Evolutionary conservation across 1,284 basidiomycete species (phyloP).

Genomic region (Irpex lacteus): DNA sequence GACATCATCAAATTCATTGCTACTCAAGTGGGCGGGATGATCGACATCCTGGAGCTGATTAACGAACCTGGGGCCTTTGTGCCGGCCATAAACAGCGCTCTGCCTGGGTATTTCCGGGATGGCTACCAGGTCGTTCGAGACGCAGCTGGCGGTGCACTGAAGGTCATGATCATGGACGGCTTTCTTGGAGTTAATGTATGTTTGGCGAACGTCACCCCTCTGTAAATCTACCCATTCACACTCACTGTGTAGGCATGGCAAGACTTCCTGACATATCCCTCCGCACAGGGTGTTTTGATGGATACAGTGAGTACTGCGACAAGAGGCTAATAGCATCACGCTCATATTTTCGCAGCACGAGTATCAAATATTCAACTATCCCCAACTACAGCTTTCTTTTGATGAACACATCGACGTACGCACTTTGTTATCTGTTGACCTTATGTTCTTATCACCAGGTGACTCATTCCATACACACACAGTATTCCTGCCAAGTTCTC

Average conservation of each 20-base stretch:
- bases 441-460: background rate
- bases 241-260: conserved; percentile 48
- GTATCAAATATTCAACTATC: conserved; percentile 76
- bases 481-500: conserved; percentile 27
- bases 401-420: conserved; percentile 55
- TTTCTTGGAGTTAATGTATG: conserved; percentile 60
- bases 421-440: background rate
- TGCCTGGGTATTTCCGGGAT: conserved; percentile 52
- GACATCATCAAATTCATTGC: conserved; percentile 61
- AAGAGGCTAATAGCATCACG: background rate
- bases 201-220: too few species aligned
- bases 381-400: conserved; percentile 51
- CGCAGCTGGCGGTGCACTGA: conserved; percentile 40
- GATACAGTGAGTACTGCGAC: conserved; percentile 40
- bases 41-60: conserved; percentile 61
- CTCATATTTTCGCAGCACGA: conserved; percentile 49
- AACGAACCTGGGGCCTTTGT: conserved; percentile 58
- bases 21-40: conserved; percentile 49
- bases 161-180: conserved; percentile 73
- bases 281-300: conserved; percentile 56
- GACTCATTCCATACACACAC: background rate
- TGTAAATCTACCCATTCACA: too few species aligned
- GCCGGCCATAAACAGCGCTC: conserved; percentile 39
- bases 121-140: conserved; percentile 55
- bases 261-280: conserved; percentile 54